phyloP scores from a whole-genome alignment of 805 yeast species.

The Zygoascus bituminiphila region DNA sequence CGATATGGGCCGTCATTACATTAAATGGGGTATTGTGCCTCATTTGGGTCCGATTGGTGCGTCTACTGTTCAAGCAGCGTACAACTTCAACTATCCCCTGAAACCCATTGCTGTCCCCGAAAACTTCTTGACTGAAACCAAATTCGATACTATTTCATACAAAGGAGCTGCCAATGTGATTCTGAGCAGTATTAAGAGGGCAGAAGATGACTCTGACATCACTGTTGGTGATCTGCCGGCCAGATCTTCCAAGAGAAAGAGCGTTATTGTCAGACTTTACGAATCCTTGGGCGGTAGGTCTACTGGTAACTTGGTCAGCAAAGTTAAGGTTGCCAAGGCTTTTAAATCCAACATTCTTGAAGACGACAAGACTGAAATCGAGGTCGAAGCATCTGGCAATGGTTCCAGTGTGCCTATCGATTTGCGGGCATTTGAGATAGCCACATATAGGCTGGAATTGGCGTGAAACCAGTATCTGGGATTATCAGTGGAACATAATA shows the following conservation, averaged over 20 bases:
- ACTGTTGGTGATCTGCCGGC: constrained; percentile 28
- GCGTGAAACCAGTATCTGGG: too few species aligned
- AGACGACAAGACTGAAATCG: constrained; percentile 14
- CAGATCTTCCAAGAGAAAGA: constrained; percentile 30
- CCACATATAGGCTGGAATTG: constrained; percentile 45
- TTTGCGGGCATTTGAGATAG: constrained; percentile 73
- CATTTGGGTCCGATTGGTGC: constrained; percentile 60
- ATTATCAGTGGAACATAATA: too few species aligned
- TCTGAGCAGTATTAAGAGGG: constrained; percentile 72
- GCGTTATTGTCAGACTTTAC: constrained; percentile 66
- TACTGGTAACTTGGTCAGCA: constrained; percentile 37
- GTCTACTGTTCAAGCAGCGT: constrained; percentile 64
- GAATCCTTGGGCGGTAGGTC: constrained; percentile 82
- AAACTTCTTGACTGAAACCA: constrained; percentile 6
- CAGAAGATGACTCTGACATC: constrained; percentile 63
- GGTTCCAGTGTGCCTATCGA: constrained; percentile 31
- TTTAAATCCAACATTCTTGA: constrained; percentile 32
- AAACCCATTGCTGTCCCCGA: constrained; percentile 12
- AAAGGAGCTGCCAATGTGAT: constrained; percentile 53
- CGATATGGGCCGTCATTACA: constrained; percentile 81
- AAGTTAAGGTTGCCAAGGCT: constrained; percentile 44
- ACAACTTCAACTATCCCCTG: constrained; percentile 63
- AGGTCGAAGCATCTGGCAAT: constrained; percentile 6
- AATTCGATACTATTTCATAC: constrained; percentile 23
- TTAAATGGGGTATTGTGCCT: constrained; percentile 77